Conservation (phyloP, 2,329 filamentous ascomycete genomes). For the Podosphaera fusca region DNA sequence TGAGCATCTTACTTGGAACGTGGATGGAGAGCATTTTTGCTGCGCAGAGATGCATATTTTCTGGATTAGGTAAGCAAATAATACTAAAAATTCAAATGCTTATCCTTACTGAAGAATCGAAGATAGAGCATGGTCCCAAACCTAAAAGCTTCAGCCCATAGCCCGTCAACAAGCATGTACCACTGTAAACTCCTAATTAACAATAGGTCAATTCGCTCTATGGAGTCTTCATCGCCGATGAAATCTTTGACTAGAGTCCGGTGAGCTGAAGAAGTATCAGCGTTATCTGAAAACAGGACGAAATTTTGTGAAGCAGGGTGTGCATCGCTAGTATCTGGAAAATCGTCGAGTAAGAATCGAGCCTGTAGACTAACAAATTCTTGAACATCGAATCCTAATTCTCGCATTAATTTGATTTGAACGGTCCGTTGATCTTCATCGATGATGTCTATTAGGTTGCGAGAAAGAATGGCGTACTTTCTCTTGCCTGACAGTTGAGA, state of each 20-base stretch:
- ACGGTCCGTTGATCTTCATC: conserved; percentile 39
- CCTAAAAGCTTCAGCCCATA: conserved; percentile 48
- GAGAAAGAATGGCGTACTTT: conserved; percentile 47
- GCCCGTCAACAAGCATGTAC: conserved; percentile 51
- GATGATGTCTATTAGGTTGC: conserved; percentile 52
- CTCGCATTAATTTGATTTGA: conserved; percentile 52
- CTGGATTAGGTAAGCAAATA: conserved; percentile 12
- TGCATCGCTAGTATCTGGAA: conserved; percentile 13
- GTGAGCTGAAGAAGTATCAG: conserved; percentile 25
- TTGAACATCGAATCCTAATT: conserved; percentile 47
- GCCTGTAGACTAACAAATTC: conserved; percentile 52
- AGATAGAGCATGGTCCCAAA: conserved; percentile 55
- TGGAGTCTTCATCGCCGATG: conserved; percentile 39
- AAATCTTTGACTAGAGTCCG: conserved; percentile 48
- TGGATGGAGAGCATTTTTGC: conserved; percentile 28
- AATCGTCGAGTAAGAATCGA: conserved; percentile 26
- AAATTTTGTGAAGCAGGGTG: conserved; percentile 24
- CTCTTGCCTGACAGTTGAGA: conserved; percentile 46
- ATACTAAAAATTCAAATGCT: neutral
- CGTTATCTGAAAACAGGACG: conserved; percentile 22
- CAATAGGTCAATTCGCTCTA: conserved; percentile 39
- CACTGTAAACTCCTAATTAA: conserved; percentile 68
- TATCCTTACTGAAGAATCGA: conserved; percentile 56
- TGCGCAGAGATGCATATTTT: conserved; percentile 24
- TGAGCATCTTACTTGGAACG: conserved; percentile 24